Conservation (phyloP, 2,329 filamentous ascomycete species). For the Aspergillus sp. region DNA sequence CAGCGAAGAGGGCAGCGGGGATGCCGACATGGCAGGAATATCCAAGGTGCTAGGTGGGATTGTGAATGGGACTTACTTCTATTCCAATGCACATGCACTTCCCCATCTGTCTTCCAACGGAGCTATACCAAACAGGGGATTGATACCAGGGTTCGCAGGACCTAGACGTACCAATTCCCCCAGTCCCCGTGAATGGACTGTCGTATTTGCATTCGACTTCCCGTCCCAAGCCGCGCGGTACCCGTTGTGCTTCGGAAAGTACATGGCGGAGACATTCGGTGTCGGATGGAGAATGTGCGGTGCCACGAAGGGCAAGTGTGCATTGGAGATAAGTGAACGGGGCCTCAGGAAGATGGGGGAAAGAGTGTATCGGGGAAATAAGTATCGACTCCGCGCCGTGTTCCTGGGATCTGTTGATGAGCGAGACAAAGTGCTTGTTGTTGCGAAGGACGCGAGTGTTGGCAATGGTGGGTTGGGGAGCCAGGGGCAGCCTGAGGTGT, state of each 20-base stretch:
- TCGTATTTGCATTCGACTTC: conserved; percentile 17
- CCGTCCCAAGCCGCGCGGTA: conserved; percentile 1
- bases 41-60: background rate
- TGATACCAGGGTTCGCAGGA: background rate
- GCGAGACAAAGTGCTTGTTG: conserved; percentile 12
- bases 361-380: background rate
- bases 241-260: conserved; percentile 6
- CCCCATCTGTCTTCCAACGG: background rate
- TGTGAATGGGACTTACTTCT: background rate
- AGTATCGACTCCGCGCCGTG: conserved; percentile 2
- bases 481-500: background rate
- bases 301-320: background rate
- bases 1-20: background rate
- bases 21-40: background rate
- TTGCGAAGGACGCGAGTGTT: background rate
- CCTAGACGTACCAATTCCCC: background rate
- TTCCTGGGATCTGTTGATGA: conserved; percentile 2
- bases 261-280: conserved; percentile 7
- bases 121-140: background rate
- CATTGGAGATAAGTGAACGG: background rate
- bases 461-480: background rate
- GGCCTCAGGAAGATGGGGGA: background rate
- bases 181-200: background rate
- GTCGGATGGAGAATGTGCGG: conserved; percentile 10
- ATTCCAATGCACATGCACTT: background rate